A percentile compares a stretch with the other conserved stretches of the same genome.
These are phyloP conservation scores for Dioscorea cayenensis DNA, from an alignment of 116 monocot species.

Conservation along the genomic window DNA sequence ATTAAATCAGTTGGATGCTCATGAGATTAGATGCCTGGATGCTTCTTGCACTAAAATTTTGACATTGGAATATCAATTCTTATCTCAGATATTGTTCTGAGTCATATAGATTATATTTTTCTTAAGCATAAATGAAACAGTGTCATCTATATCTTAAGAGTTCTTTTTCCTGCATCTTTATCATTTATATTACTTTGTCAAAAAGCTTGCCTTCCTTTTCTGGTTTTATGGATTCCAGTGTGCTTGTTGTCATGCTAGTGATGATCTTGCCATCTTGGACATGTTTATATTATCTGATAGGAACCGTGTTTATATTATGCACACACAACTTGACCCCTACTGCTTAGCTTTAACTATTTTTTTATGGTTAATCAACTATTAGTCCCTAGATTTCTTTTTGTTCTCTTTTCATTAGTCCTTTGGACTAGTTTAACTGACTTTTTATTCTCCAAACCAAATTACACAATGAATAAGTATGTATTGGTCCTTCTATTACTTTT, in stretches of 20 bases:
- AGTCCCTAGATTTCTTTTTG: too few species aligned
- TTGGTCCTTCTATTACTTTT: too few species aligned
- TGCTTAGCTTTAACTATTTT: background rate
- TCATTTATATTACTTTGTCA: background rate
- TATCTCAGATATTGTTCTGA: too few species aligned
- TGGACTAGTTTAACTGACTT: too few species aligned
- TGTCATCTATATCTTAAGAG: background rate
- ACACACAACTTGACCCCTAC: background rate
- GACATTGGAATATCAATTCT: background rate
- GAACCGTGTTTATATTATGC: background rate
- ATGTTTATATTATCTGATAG: background rate
- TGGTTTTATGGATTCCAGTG: background rate
- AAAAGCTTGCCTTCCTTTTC: background rate
- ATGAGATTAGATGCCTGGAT: background rate
- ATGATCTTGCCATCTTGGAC: background rate
- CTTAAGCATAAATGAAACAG: background rate
- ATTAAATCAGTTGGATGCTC: background rate
- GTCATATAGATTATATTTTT: background rate
- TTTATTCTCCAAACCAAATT: too few species aligned
- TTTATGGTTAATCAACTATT: too few species aligned
- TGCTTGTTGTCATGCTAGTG: background rate
- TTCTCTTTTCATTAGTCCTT: too few species aligned
- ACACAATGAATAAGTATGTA: too few species aligned
- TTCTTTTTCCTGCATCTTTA: background rate
- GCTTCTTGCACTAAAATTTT: background rate